Evolutionary conservation across 495 filamentous ascomycete genomes (phyloP).

Genomic region (Aspergillus bridgeri): DNA sequence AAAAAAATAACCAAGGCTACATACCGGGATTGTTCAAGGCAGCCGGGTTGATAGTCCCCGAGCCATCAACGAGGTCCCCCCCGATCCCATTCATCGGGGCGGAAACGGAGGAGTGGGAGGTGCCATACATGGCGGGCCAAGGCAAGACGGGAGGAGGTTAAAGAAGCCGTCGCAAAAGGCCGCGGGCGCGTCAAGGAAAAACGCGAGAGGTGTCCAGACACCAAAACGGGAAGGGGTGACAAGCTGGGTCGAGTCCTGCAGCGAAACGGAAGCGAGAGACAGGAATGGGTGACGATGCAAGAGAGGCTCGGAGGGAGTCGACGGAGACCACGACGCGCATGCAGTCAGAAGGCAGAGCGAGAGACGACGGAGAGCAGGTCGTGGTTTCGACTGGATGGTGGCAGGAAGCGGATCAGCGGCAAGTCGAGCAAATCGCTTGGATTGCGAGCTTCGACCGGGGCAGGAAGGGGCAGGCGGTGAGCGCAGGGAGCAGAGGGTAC

Average conservation of each 20-base stretch:
- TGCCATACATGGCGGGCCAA: constrained; percentile 56
- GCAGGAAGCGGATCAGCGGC: constrained; percentile 27
- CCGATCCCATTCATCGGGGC: constrained; percentile 59
- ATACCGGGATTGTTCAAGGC: constrained; percentile 61
- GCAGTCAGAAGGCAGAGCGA: constrained; percentile 9
- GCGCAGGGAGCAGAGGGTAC: neutral
- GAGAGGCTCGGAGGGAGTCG: constrained; percentile 21
- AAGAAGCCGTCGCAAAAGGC: constrained; percentile 24
- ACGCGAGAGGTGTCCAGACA: constrained; percentile 24
- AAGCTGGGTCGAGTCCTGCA: constrained; percentile 22
- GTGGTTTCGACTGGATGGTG: constrained; percentile 18
- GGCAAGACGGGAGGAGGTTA: constrained; percentile 32
- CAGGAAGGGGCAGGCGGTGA: constrained; percentile 8
- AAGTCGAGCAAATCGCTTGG: constrained; percentile 25
- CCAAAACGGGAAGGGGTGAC: constrained; percentile 16
- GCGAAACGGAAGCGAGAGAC: constrained; percentile 23
- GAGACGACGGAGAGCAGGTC: neutral
- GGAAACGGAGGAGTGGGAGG: constrained; percentile 44
- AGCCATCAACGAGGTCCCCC: constrained; percentile 64
- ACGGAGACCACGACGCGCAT: constrained; percentile 24
- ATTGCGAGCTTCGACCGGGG: constrained; percentile 14
- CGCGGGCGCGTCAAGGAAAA: constrained; percentile 34
- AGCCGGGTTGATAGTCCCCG: constrained; percentile 78
- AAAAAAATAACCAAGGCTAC: constrained; percentile 17
- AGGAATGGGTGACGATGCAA: constrained; percentile 23